A percentile compares a stretch with the other conserved stretches of the same genome.
Conservation (phyloP, 163 green algal genomes). For the Scenedesmus sp. region DNA sequence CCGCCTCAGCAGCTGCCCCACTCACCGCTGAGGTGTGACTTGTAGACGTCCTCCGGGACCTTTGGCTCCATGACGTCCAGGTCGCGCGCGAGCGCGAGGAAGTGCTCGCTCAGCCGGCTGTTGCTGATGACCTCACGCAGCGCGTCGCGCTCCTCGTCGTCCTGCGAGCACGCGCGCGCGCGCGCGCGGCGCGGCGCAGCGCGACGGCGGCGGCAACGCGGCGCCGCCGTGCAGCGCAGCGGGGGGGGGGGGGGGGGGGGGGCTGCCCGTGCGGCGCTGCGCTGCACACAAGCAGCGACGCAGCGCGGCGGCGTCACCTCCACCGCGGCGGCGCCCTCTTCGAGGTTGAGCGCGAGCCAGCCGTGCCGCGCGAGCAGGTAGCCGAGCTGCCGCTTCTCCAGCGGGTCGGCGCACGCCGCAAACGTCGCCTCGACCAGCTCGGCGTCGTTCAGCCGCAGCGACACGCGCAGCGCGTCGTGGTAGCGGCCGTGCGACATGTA, state of each 20-base stretch:
- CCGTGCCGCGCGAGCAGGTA: slow-evolving; percentile 91
- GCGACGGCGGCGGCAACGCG: too few species aligned
- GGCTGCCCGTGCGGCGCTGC: too few species aligned
- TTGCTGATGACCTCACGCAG: slow-evolving; percentile 86
- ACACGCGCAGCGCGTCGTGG: slow-evolving; percentile 88
- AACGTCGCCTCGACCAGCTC: slow-evolving; percentile 73
- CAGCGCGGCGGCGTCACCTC: slow-evolving; percentile 18
- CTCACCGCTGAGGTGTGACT: slow-evolving; percentile 88
- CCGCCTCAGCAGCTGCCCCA: too few species aligned
- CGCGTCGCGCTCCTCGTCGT: slow-evolving; percentile 80
- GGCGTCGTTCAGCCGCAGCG: slow-evolving; percentile 79
- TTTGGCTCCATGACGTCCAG: slow-evolving; percentile 99
- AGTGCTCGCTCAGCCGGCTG: slow-evolving; percentile 79
- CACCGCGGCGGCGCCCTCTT: slow-evolving; percentile 73
- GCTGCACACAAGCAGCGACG: not conserved
- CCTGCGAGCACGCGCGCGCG: too few species aligned
- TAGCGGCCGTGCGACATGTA: slow-evolving; percentile 81
- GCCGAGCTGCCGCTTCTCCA: slow-evolving; percentile 90
- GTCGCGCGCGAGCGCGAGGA: slow-evolving; percentile 90
- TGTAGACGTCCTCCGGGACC: slow-evolving; percentile 97
- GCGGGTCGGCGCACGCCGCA: slow-evolving; percentile 60
- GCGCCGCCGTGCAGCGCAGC: too few species aligned
- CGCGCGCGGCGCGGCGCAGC: too few species aligned
- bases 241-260: too few species aligned
- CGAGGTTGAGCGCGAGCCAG: slow-evolving; percentile 62